Conservation (phyloP, 2,329 filamentous ascomycete genomes). For the Didymosphaeria variabile region DNA sequence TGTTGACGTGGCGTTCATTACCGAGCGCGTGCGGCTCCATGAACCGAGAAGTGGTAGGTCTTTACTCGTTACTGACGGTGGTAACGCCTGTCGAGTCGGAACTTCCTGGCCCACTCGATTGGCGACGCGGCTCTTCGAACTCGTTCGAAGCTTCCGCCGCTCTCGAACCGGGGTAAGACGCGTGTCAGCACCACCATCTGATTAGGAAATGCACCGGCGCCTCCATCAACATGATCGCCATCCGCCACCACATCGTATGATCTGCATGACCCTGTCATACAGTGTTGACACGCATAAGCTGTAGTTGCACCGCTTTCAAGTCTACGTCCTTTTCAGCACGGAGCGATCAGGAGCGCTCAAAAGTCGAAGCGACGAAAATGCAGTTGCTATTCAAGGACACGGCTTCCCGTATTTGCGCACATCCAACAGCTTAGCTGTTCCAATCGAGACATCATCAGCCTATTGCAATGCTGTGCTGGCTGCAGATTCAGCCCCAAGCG, state of each 20-base stretch:
- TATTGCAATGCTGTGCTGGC: neutral
- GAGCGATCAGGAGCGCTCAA: neutral
- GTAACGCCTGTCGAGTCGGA: neutral
- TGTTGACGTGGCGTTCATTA: slow-evolving; percentile 26
- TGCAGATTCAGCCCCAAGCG: slow-evolving; percentile 1
- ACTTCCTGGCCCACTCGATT: neutral
- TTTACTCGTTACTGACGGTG: neutral
- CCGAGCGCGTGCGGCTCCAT: slow-evolving; percentile 26
- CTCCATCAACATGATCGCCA: neutral
- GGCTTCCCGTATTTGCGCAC: neutral
- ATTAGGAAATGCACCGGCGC: neutral
- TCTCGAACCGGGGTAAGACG: neutral
- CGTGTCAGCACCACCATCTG: neutral
- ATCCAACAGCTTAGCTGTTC: neutral
- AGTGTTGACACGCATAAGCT: slow-evolving; percentile 2
- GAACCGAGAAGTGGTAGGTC: slow-evolving; percentile 9
- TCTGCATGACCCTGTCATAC: slow-evolving; percentile 2
- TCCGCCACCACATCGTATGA: neutral
- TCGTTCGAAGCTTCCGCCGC: neutral
- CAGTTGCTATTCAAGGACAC: slow-evolving; percentile 10
- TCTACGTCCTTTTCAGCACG: slow-evolving; percentile 7
- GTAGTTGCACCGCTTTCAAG: neutral
- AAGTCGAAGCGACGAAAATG: neutral
- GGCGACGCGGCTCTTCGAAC: slow-evolving; percentile 1
- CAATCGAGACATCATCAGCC: neutral